Percentiles rank a stretch among this genome's conserved stretches.
Evolutionary conservation across 1,284 basidiomycete species (phyloP).

Genomic region (Austroboletus niveus): DNA sequence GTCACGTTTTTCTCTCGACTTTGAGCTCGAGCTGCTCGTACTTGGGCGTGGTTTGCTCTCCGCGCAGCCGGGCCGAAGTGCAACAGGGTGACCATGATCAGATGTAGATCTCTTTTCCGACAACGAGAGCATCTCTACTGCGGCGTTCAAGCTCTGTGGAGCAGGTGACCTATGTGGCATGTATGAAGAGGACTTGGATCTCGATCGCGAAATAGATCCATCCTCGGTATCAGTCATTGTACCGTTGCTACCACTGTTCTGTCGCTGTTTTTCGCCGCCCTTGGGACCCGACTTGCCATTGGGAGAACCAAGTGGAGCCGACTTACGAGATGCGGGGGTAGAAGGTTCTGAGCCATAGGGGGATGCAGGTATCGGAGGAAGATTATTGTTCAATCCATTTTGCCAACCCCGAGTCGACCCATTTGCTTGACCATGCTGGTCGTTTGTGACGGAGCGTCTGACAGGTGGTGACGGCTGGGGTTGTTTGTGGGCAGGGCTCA

Average conservation of each 20-base stretch:
- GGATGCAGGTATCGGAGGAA: constrained; percentile 38
- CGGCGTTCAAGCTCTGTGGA: constrained; percentile 58
- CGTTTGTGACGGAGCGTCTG: constrained; percentile 33
- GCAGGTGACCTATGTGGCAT: constrained; percentile 44
- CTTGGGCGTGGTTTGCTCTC: constrained; percentile 34
- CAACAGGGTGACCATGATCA: constrained; percentile 30
- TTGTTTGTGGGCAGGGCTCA: constrained; percentile 22
- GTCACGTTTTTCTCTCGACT: constrained; percentile 31
- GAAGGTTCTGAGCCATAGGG: constrained; percentile 37
- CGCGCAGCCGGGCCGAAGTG: constrained; percentile 11
- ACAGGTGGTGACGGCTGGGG: constrained; percentile 23
- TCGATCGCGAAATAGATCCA: constrained; percentile 29
- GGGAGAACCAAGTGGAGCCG: constrained; percentile 20
- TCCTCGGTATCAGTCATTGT: constrained; percentile 30
- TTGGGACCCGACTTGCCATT: constrained; percentile 30
- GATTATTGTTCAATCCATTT: constrained; percentile 29
- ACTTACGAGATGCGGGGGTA: constrained; percentile 35
- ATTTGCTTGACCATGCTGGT: constrained; percentile 27
- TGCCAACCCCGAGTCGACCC: constrained; percentile 24
- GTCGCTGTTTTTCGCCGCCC: constrained; percentile 23
- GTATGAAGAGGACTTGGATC: constrained; percentile 50
- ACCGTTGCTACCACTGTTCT: constrained; percentile 13
- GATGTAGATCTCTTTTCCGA: constrained; percentile 41
- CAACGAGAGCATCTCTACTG: constrained; percentile 51
- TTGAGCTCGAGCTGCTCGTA: constrained; percentile 31